Conservation (phyloP, 169 alveolate species). For the Ichthyophthirius multifiliis region DNA sequence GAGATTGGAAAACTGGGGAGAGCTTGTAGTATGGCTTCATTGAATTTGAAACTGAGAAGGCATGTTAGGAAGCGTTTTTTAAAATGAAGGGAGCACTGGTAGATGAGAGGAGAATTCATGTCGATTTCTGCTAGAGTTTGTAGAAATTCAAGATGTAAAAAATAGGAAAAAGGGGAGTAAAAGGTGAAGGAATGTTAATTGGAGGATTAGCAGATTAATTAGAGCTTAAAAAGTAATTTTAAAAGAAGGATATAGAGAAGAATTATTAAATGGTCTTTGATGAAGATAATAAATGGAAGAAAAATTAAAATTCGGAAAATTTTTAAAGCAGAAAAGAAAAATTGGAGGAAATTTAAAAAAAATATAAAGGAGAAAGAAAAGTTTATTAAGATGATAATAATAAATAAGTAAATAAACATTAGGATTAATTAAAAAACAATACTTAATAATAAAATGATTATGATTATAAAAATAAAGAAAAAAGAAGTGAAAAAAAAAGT, state of each 20-base stretch:
- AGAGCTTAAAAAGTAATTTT: conserved; percentile 12
- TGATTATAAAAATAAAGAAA: background rate
- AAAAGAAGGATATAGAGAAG: background rate
- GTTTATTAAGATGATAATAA: background rate
- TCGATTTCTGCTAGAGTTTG: conserved; percentile 80
- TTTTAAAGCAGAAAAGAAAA: background rate
- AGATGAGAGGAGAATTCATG: conserved; percentile 93
- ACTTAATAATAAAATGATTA: background rate
- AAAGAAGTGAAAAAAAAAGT: too few relatives aligned
- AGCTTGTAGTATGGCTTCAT: conserved; percentile 98
- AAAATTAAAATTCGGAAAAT: background rate
- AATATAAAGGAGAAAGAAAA: background rate
- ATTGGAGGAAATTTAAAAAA: conserved; percentile 1
- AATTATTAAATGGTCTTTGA: background rate
- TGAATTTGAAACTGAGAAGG: conserved; percentile 94
- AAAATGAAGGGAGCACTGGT: conserved; percentile 96
- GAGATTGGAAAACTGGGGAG: conserved; percentile 98
- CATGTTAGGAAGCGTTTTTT: conserved; percentile 95
- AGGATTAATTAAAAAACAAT: background rate
- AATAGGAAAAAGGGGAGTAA: background rate
- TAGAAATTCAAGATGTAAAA: conserved; percentile 35
- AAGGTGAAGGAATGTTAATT: background rate
- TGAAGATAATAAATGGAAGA: background rate
- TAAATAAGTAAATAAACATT: background rate
- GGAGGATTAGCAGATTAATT: background rate